Percentiles rank a stretch among this genome's conserved stretches.
These are phyloP conservation scores for Eurotiales sp. DNA, from an alignment of 2,329 filamentous ascomycete species.

Conservation along the genomic window DNA sequence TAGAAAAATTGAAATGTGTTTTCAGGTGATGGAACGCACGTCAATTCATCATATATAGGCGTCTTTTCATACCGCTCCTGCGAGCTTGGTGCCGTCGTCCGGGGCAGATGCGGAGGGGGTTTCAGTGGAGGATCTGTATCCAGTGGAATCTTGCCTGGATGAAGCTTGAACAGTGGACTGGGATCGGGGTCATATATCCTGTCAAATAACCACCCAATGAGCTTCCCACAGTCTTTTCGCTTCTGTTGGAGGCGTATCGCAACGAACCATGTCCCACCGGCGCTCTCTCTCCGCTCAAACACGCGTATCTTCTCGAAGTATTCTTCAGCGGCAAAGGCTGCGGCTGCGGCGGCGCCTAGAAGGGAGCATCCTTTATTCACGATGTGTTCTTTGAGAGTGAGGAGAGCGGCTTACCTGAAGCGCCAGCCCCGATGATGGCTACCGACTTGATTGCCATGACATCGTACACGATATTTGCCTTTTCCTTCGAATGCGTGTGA, in stretches of 20 bases:
- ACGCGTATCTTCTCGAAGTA: conserved; percentile 31
- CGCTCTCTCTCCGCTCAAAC: conserved; percentile 31
- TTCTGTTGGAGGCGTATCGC: no score
- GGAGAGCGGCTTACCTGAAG: conserved; percentile 20
- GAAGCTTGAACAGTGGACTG: conserved; percentile 18
- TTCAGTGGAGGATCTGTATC: conserved; percentile 29
- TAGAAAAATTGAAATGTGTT: background rate
- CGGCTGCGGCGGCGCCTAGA: conserved; percentile 26
- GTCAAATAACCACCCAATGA: background rate
- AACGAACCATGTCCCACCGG: conserved; percentile 33
- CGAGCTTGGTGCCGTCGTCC: conserved; percentile 21
- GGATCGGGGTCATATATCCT: conserved; percentile 37
- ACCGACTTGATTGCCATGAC: conserved; percentile 19
- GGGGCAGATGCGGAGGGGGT: conserved; percentile 24
- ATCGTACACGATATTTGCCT: background rate
- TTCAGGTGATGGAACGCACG: conserved; percentile 19
- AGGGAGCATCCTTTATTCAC: background rate
- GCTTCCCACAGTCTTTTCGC: no score
- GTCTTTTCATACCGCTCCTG: conserved; percentile 32
- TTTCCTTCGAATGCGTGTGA: no score
- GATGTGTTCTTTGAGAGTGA: background rate
- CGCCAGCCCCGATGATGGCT: conserved; percentile 30
- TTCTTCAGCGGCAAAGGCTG: conserved; percentile 32
- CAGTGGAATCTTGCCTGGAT: conserved; percentile 30
- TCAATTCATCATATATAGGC: conserved; percentile 33